A percentile compares a stretch with the other conserved stretches of the same genome.
These are phyloP conservation scores for Corinectria fuckeliana DNA, from an alignment of 2,329 filamentous ascomycete species.

Conservation along the genomic window DNA sequence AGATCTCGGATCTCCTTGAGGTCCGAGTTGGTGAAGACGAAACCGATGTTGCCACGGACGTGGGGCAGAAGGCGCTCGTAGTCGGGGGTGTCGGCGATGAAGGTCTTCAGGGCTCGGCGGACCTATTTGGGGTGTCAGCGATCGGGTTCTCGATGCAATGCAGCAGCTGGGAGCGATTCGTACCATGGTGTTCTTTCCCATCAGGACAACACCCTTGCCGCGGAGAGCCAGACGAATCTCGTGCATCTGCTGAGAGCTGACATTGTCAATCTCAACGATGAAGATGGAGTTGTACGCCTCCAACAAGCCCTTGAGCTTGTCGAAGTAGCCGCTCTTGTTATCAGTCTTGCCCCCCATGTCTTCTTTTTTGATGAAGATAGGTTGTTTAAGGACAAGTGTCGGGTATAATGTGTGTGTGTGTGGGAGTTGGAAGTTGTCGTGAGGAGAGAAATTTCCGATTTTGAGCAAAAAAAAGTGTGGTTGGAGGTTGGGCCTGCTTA, in stretches of 20 bases:
- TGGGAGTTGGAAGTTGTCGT: constrained; percentile 32
- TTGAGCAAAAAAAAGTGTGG: constrained; percentile 42
- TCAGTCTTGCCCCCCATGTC: constrained; percentile 97
- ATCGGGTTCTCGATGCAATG: background rate
- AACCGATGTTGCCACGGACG: constrained; percentile 97
- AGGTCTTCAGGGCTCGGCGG: constrained; percentile 96
- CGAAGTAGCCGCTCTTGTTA: constrained; percentile 97
- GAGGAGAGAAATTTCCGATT: constrained; percentile 33
- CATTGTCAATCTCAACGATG: constrained; percentile 98
- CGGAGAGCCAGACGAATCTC: constrained; percentile 95
- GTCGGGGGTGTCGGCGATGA: constrained; percentile 88
- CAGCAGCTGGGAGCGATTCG: constrained; percentile 31
- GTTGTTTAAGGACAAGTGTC: constrained; percentile 89
- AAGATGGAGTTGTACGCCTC: constrained; percentile 98
- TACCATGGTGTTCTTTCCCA: constrained; percentile 99
- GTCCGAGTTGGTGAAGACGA: constrained; percentile 99
- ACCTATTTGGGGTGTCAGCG: constrained; percentile 59
- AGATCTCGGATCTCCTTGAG: constrained; percentile 92
- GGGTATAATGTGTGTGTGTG: constrained; percentile 38
- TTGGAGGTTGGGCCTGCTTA: constrained; percentile 39
- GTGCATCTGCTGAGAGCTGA: constrained; percentile 99
- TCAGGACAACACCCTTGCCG: constrained; percentile 91
- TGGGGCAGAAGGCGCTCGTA: constrained; percentile 97
- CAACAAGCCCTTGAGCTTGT: constrained; percentile 98
- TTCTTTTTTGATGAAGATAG: constrained; percentile 95